These are phyloP conservation scores for Camelina laxa DNA, from an alignment of 345 rosid species.

Conservation along the genomic window DNA sequence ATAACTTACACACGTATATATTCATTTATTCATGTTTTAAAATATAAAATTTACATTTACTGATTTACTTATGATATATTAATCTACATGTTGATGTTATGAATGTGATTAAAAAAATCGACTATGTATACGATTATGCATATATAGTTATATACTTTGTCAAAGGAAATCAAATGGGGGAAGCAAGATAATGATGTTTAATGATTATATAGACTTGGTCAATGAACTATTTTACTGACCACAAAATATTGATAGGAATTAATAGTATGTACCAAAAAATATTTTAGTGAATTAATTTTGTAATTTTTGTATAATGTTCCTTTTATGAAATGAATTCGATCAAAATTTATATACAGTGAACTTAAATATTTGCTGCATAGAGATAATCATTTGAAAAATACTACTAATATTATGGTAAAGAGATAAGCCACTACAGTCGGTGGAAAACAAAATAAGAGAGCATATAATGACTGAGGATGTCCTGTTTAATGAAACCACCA, in stretches of 20 bases:
- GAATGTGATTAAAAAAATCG: background rate
- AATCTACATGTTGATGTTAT: too few relatives aligned
- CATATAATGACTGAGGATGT: conserved; percentile 23
- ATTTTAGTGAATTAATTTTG: too few relatives aligned
- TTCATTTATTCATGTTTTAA: too few relatives aligned
- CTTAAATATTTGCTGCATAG: background rate
- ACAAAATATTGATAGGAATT: background rate
- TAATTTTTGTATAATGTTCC: too few relatives aligned
- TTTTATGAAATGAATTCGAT: background rate
- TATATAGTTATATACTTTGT: background rate
- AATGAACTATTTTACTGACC: background rate
- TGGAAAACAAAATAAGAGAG: background rate
- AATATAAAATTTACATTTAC: too few relatives aligned
- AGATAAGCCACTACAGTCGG: background rate
- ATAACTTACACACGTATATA: too few relatives aligned
- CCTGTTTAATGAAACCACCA: conserved; percentile 31
- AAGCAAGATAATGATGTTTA: conserved; percentile 1
- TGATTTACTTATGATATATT: too few relatives aligned
- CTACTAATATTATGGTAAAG: background rate
- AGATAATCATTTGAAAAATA: too few relatives aligned
- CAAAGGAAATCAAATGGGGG: background rate
- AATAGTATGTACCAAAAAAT: background rate
- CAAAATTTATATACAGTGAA: background rate
- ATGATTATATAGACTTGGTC: conserved; percentile 13
- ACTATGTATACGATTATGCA: background rate